Evolutionary conservation across 208 protist species (phyloP).

Genomic region (Leishmania tropica): DNA sequence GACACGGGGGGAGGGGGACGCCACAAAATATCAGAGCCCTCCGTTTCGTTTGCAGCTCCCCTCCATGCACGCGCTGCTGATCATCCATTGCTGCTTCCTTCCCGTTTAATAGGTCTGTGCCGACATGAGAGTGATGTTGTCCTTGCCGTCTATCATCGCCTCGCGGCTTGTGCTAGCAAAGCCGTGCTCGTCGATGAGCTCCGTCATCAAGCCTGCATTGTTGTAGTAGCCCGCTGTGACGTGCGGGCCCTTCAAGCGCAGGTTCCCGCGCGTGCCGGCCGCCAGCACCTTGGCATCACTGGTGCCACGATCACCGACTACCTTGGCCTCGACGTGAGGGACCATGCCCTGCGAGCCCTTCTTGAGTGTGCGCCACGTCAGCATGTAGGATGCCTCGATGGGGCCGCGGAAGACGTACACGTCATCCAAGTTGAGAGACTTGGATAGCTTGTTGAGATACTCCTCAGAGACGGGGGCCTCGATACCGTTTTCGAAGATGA

Average conservation of each 20-base stretch:
- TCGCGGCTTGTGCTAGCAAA: constrained; percentile 89
- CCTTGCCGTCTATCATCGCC: constrained; percentile 74
- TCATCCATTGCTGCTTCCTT: neutral
- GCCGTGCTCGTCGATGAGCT: constrained; percentile 88
- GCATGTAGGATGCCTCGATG: constrained; percentile 83
- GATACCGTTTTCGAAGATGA: constrained; percentile 80
- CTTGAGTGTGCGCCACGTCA: constrained; percentile 76
- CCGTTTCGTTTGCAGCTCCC: neutral
- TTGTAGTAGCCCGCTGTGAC: constrained; percentile 90
- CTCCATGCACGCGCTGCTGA: neutral
- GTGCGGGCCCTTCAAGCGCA: constrained; percentile 88
- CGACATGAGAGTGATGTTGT: constrained; percentile 49
- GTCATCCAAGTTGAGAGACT: constrained; percentile 80
- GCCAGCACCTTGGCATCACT: constrained; percentile 87
- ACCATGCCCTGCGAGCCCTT: constrained; percentile 75
- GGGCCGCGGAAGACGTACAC: constrained; percentile 89
- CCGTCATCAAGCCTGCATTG: constrained; percentile 89
- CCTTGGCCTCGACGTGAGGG: constrained; percentile 85
- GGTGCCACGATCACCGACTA: constrained; percentile 90
- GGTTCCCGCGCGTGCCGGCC: constrained; percentile 81
- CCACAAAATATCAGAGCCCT: neutral
- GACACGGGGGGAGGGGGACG: neutral
- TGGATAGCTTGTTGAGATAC: constrained; percentile 80
- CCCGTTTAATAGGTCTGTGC: constrained; percentile 74
- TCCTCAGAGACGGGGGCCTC: constrained; percentile 61